Percentiles rank a stretch among this genome's conserved stretches.
Evolutionary conservation across 495 filamentous ascomycete species (phyloP).

Genomic region (Aspergillus sclerotiicarbonarius): DNA sequence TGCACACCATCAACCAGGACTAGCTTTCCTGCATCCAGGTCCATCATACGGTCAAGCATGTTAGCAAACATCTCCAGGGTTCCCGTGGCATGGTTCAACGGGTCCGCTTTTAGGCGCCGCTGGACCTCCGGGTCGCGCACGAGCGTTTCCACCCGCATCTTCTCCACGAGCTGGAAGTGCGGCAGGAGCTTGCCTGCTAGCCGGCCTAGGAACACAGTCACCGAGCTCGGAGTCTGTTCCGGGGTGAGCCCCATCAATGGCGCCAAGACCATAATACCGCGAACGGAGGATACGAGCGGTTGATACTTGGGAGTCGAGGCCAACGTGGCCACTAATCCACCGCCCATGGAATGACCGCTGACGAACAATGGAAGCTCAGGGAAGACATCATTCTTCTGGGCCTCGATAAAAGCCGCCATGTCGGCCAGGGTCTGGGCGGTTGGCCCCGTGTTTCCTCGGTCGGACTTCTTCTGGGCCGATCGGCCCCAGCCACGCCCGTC

Average conservation of each 20-base stretch:
- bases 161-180: slow-evolving; percentile 45
- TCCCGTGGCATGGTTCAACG: slow-evolving; percentile 71
- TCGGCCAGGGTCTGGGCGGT: slow-evolving; percentile 71
- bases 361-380: slow-evolving; percentile 66
- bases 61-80: slow-evolving; percentile 72
- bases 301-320: slow-evolving; percentile 22
- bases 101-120: background rate
- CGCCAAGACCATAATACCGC: slow-evolving; percentile 64
- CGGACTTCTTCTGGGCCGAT: slow-evolving; percentile 39
- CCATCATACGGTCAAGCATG: slow-evolving; percentile 63
- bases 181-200: slow-evolving; percentile 66
- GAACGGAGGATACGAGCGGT: slow-evolving; percentile 43
- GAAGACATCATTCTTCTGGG: slow-evolving; percentile 28
- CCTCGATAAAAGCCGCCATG: slow-evolving; percentile 65
- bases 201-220: slow-evolving; percentile 59
- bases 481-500: slow-evolving; percentile 77
- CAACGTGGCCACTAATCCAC: slow-evolving; percentile 55
- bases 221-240: slow-evolving; percentile 51
- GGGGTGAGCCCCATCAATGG: slow-evolving; percentile 71
- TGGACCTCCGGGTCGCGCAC: slow-evolving; percentile 7
- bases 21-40: slow-evolving; percentile 30
- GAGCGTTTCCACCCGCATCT: slow-evolving; percentile 40
- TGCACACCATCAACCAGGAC: slow-evolving; percentile 31
- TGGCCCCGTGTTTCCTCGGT: slow-evolving; percentile 68
- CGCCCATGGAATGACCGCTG: slow-evolving; percentile 87